Evolutionary conservation across 345 rosid genomes (phyloP).

Genomic region (Dipteronia sinensis): DNA sequence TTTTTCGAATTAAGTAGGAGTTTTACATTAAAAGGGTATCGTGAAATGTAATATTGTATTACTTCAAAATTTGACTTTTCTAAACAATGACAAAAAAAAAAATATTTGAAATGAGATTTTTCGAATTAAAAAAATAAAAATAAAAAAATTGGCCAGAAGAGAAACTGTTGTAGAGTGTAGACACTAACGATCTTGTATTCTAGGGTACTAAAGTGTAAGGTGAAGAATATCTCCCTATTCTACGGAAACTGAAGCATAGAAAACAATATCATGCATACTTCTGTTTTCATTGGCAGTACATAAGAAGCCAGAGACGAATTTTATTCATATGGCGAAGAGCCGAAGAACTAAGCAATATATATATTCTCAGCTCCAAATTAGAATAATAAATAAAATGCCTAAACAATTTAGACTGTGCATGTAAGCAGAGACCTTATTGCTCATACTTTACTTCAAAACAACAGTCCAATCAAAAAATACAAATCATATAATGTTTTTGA

Average conservation of each 20-base stretch:
- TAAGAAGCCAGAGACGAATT: neutral
- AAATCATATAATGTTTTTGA: neutral
- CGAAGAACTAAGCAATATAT: neutral
- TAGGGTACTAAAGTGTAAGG: neutral
- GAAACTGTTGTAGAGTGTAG: too few relatives aligned
- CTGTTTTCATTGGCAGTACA: neutral
- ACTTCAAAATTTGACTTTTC: too few relatives aligned
- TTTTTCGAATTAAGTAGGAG: too few relatives aligned
- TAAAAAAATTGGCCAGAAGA: too few relatives aligned
- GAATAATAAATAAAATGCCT: neutral
- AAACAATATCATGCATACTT: neutral
- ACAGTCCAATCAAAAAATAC: slow-evolving; percentile 12
- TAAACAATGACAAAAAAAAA: too few relatives aligned
- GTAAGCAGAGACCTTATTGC: neutral
- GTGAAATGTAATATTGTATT: too few relatives aligned
- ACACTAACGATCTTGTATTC: too few relatives aligned
- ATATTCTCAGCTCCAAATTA: neutral
- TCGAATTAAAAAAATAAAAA: too few relatives aligned
- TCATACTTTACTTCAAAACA: neutral
- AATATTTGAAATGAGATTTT: too few relatives aligned
- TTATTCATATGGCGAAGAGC: neutral
- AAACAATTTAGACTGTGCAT: neutral
- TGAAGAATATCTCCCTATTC: neutral
- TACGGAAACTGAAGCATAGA: neutral
- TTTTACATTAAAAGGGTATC: too few relatives aligned